phyloP scores from a whole-genome alignment of 2,329 filamentous ascomycete species.

The Chaetomium sp. region DNA sequence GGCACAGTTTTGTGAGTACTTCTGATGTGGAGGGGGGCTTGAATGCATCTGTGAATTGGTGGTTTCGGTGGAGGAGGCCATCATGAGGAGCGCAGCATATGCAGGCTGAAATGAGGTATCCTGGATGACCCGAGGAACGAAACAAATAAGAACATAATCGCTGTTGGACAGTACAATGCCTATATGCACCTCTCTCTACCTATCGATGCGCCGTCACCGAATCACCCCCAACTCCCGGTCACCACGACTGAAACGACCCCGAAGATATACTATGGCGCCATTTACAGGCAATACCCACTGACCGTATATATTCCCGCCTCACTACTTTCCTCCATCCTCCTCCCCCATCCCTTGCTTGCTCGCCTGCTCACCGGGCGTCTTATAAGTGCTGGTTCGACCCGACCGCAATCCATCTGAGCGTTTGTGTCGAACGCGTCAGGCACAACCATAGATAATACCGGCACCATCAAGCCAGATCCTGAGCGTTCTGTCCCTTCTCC shows the following conservation, averaged over 20 bases:
- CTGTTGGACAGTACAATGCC: too few species aligned
- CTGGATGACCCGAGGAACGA: background rate
- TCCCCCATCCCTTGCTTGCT: background rate
- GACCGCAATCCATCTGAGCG: background rate
- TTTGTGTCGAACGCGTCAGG: background rate
- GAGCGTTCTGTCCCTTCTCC: conserved; percentile 53
- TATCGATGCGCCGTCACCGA: too few species aligned
- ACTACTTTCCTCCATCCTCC: too few species aligned
- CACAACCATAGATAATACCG: background rate
- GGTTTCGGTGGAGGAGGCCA: conserved; percentile 54
- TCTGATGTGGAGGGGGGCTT: conserved; percentile 34
- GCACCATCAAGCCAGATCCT: conserved; percentile 22
- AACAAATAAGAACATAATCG: background rate
- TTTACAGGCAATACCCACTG: too few species aligned
- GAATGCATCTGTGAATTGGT: conserved; percentile 61
- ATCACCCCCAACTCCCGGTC: too few species aligned
- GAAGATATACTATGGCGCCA: too few species aligned
- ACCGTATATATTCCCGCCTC: too few species aligned
- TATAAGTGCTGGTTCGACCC: too few species aligned
- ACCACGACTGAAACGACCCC: too few species aligned
- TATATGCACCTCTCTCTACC: too few species aligned
- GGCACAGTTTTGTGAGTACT: conserved; percentile 71
- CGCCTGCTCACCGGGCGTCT: too few species aligned
- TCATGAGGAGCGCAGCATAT: background rate
- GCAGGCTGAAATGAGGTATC: too few species aligned